A percentile compares a stretch with the other conserved stretches of the same genome.
phyloP scores from a whole-genome alignment of 352 stramenopile species.

The Phytopythium sindhum region DNA sequence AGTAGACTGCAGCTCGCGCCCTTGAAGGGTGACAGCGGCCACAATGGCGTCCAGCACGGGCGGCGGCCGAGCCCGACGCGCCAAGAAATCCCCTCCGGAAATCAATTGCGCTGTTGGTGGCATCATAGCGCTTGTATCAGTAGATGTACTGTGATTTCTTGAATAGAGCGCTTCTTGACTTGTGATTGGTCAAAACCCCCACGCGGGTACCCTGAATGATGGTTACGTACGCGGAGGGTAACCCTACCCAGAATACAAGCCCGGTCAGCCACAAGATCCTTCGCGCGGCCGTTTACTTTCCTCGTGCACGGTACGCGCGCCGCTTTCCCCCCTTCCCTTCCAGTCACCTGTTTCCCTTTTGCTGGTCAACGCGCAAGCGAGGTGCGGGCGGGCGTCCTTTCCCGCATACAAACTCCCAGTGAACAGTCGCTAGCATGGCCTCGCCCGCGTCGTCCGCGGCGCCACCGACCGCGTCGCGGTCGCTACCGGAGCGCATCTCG shows the following conservation, averaged over 20 bases:
- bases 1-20: no score
- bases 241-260: no score
- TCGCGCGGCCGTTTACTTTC: background rate
- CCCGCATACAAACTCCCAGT: background rate
- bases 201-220: no score
- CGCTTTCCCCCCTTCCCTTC: background rate
- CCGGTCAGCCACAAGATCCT: background rate
- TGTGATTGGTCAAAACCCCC: background rate
- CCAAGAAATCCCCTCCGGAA: background rate
- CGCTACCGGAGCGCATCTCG: constrained; percentile 83
- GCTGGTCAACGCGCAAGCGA: background rate
- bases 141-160: background rate
- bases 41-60: background rate
- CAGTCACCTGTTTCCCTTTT: background rate
- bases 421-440: background rate
- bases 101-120: background rate
- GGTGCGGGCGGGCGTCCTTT: background rate
- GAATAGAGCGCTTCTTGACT: background rate
- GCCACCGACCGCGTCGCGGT: constrained; percentile 27
- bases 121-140: no score
- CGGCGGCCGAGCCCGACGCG: background rate
- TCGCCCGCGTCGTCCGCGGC: background rate
- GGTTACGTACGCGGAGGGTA: background rate
- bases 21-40: no score
- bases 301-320: background rate